Conservation (phyloP, 2,329 filamentous ascomycete species). For the Aspergillus sp. region DNA sequence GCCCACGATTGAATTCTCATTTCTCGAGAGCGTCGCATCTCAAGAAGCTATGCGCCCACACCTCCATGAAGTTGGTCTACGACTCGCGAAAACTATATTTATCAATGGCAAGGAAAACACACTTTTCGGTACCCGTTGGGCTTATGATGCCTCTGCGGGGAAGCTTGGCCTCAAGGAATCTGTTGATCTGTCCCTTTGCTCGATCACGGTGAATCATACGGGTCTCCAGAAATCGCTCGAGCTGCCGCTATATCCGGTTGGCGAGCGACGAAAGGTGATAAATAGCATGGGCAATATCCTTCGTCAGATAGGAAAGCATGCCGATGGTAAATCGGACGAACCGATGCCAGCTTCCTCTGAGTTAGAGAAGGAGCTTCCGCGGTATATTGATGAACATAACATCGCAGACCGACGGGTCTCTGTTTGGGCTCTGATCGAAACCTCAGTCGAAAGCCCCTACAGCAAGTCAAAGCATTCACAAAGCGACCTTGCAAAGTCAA, state of each 20-base stretch:
- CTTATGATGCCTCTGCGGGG: slow-evolving; percentile 25
- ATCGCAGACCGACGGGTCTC: slow-evolving; percentile 44
- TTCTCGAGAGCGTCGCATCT: slow-evolving; percentile 20
- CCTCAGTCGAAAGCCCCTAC: slow-evolving; percentile 23
- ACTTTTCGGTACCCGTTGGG: slow-evolving; percentile 43
- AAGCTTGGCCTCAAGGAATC: slow-evolving; percentile 32
- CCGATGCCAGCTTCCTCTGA: slow-evolving; percentile 47
- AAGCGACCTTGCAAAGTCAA: slow-evolving; percentile 30
- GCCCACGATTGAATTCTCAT: slow-evolving; percentile 37
- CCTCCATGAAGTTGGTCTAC: slow-evolving; percentile 42
- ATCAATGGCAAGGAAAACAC: slow-evolving; percentile 48
- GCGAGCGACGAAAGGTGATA: slow-evolving; percentile 42
- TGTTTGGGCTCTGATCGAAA: slow-evolving; percentile 48
- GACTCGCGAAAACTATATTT: slow-evolving; percentile 49
- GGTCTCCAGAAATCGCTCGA: slow-evolving; percentile 27
- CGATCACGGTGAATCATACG: slow-evolving; percentile 27
- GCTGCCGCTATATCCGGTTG: slow-evolving; percentile 43
- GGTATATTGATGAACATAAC: slow-evolving; percentile 43
- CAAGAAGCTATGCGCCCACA: slow-evolving; percentile 8
- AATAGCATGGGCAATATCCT: slow-evolving; percentile 51
- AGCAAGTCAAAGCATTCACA: slow-evolving; percentile 19
- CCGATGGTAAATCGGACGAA: slow-evolving; percentile 30
- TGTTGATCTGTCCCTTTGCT: slow-evolving; percentile 38
- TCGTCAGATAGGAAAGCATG: slow-evolving; percentile 43
- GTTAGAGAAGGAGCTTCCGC: slow-evolving; percentile 46